Conservation (phyloP, 176 grass and related monocot species). For the Thalia dealbata region DNA sequence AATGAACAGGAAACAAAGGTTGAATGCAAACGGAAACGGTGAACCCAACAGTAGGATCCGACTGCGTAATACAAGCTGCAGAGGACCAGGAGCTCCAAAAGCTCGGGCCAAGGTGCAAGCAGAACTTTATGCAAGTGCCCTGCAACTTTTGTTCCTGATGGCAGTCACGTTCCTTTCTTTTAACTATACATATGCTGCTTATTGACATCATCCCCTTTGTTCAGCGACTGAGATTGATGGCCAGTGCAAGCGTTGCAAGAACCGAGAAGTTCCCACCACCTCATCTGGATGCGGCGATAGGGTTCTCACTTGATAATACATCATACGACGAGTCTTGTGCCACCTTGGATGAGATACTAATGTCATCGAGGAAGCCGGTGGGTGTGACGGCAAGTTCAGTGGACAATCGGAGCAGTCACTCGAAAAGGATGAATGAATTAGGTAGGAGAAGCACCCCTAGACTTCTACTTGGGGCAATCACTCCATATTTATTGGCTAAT, state of each 20-base stretch:
- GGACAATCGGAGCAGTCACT: conserved; percentile 23
- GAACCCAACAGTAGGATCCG: conserved; percentile 31
- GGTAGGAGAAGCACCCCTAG: conserved; percentile 42
- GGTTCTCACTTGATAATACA: conserved; percentile 33
- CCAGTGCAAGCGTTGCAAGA: conserved; percentile 48
- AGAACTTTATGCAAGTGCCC: conserved; percentile 34
- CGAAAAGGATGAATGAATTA: conserved; percentile 31
- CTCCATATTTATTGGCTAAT: conserved; percentile 45
- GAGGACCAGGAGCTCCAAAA: conserved; percentile 52
- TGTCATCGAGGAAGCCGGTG: conserved; percentile 23
- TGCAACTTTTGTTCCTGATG: conserved; percentile 1
- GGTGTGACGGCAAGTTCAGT: conserved; percentile 40
- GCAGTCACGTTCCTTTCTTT: not conserved
- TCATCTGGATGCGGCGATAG: conserved; percentile 79
- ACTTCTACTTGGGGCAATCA: conserved; percentile 58
- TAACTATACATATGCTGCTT: no score
- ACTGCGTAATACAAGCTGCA: conserved; percentile 39
- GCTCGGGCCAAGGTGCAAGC: conserved; percentile 26
- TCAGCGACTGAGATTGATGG: conserved; percentile 65
- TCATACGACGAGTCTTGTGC: conserved; percentile 11
- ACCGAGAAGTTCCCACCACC: conserved; percentile 89
- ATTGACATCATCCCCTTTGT: conserved; percentile 10
- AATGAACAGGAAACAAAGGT: conserved; percentile 49
- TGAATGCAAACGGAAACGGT: conserved; percentile 30
- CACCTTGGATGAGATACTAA: conserved; percentile 40